A percentile compares a stretch with the other conserved stretches of the same genome.
These are phyloP conservation scores for Neonectria faginata DNA, from an alignment of 2,329 filamentous ascomycete species.

Conservation along the genomic window DNA sequence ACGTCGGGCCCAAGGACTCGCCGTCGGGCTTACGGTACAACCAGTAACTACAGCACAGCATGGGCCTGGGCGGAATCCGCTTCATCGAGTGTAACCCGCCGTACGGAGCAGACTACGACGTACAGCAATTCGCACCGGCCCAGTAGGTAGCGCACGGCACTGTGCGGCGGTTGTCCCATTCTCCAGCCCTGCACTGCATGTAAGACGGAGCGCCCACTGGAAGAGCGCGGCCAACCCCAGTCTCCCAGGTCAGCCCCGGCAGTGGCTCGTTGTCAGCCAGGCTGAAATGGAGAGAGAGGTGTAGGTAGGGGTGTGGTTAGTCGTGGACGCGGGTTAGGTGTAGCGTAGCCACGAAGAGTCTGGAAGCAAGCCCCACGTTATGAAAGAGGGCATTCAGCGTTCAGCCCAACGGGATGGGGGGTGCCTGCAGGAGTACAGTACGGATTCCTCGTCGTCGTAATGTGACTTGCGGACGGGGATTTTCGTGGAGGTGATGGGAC, in stretches of 20 bases:
- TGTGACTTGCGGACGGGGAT: too few species aligned
- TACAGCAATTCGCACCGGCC: not conserved
- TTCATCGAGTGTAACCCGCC: not conserved
- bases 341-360: not conserved
- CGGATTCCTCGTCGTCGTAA: too few species aligned
- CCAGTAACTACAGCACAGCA: not conserved
- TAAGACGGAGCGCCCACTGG: slow-evolving; percentile 16
- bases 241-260: slow-evolving; percentile 17
- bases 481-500: not conserved
- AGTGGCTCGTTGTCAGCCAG: slow-evolving; percentile 18
- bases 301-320: not conserved
- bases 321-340: not conserved
- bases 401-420: not conserved
- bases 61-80: not conserved
- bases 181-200: slow-evolving; percentile 14
- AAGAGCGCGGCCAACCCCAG: not conserved
- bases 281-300: slow-evolving; percentile 6
- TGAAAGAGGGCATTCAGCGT: not conserved
- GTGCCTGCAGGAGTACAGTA: not conserved
- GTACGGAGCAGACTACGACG: not conserved
- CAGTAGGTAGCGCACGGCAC: not conserved
- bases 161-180: not conserved
- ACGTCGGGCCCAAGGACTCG: not conserved
- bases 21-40: not conserved
- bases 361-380: not conserved